phyloP scores from a whole-genome alignment of 805 yeast genomes.

The Isabelozyma rhagii region DNA sequence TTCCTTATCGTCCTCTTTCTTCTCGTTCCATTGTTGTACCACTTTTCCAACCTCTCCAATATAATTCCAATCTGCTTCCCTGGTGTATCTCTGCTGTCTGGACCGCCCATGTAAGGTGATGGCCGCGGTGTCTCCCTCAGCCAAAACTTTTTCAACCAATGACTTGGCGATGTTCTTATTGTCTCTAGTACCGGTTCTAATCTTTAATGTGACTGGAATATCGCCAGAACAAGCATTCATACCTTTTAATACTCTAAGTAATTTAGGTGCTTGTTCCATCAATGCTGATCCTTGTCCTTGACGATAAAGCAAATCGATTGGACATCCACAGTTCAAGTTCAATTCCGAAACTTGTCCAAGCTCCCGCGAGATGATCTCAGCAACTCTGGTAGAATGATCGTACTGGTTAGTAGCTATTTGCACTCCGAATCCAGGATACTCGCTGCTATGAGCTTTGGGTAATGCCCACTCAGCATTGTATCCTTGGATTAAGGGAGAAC shows the following conservation, averaged over 20 bases:
- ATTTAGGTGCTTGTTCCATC: constrained; percentile 81
- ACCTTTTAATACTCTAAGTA: constrained; percentile 74
- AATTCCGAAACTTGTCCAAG: constrained; percentile 70
- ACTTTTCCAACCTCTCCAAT: constrained; percentile 68
- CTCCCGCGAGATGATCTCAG: constrained; percentile 67
- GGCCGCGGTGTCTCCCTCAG: constrained; percentile 82
- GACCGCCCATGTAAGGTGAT: constrained; percentile 95
- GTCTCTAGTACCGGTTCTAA: constrained; percentile 89
- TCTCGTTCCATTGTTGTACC: constrained; percentile 57
- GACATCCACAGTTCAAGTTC: constrained; percentile 95
- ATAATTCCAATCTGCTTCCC: constrained; percentile 91
- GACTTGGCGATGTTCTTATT: constrained; percentile 82
- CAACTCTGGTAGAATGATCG: constrained; percentile 91
- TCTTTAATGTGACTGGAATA: constrained; percentile 85
- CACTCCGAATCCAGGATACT: constrained; percentile 86
- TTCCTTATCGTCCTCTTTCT: constrained; percentile 59
- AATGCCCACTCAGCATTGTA: constrained; percentile 96
- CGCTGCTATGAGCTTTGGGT: constrained; percentile 81
- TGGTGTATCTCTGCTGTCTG: constrained; percentile 91
- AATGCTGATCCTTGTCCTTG: constrained; percentile 96
- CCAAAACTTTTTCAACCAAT: constrained; percentile 66
- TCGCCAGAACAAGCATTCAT: constrained; percentile 91
- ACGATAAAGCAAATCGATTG: constrained; percentile 89
- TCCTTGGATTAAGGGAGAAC: constrained; percentile 84
- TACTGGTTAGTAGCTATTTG: constrained; percentile 90